These are phyloP conservation scores for Ustilago shanxiensis DNA, from an alignment of 1,284 basidiomycete genomes.

Conservation along the genomic window DNA sequence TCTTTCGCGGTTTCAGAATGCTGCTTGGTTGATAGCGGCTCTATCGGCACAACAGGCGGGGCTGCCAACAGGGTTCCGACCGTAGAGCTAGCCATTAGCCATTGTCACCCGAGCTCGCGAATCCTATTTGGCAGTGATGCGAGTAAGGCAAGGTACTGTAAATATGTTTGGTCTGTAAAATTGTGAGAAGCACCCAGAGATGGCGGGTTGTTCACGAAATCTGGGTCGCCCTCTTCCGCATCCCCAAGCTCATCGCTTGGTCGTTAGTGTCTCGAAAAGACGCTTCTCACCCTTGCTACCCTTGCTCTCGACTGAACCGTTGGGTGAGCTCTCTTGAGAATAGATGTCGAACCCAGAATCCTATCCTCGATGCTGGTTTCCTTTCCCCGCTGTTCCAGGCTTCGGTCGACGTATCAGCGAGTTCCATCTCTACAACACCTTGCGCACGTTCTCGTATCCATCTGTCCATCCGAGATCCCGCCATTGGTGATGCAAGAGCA, in stretches of 20 bases:
- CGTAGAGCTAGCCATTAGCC: not conserved
- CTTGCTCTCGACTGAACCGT: too few species aligned
- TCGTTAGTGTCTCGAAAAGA: not conserved
- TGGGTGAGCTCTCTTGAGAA: not conserved
- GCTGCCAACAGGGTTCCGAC: not conserved
- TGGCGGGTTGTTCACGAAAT: not conserved
- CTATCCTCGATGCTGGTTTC: not conserved
- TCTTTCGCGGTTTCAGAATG: not conserved
- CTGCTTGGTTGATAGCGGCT: not conserved
- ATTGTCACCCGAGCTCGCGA: not conserved
- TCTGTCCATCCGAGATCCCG: constrained; percentile 4
- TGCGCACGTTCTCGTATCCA: constrained; percentile 23
- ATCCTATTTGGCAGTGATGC: not conserved
- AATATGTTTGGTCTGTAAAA: not conserved
- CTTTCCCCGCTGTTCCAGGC: constrained; percentile 23
- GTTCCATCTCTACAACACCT: not conserved
- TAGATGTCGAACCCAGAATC: not conserved
- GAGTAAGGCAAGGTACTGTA: too few species aligned
- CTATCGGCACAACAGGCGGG: not conserved
- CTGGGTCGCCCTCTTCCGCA: not conserved
- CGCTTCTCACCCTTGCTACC: too few species aligned
- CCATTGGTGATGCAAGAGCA: not conserved
- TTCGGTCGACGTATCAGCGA: constrained; percentile 4
- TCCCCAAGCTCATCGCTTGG: not conserved
- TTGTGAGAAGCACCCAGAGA: not conserved